Percentiles rank a stretch among this genome's conserved stretches.
phyloP scores from a whole-genome alignment of 2,329 filamentous ascomycete species.

The Aspergillus pseudoglaucus region DNA sequence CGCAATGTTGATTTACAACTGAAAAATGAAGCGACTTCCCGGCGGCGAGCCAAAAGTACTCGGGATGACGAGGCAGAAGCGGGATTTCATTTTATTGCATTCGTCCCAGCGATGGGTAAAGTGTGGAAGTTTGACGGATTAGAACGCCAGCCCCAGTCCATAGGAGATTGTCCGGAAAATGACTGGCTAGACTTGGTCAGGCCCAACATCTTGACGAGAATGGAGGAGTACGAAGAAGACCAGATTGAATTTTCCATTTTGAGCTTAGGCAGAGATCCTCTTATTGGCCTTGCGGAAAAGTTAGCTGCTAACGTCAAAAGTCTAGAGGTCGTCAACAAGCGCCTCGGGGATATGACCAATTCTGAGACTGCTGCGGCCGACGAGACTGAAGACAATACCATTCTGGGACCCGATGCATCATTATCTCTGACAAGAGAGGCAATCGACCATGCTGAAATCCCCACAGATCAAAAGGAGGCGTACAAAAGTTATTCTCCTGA shows the following conservation, averaged over 20 bases:
- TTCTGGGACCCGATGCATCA: constrained; percentile 32
- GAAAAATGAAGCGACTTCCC: constrained; percentile 40
- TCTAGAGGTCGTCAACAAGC: constrained; percentile 34
- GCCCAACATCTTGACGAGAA: constrained; percentile 60
- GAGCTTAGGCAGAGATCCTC: constrained; percentile 63
- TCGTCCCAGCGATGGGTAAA: constrained; percentile 65
- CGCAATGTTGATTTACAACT: constrained; percentile 63
- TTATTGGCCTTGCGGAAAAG: constrained; percentile 42
- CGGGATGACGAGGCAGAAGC: constrained; percentile 51
- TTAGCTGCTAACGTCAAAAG: constrained; percentile 42
- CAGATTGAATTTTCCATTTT: constrained; percentile 71
- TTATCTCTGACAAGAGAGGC: constrained; percentile 24
- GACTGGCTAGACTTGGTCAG: constrained; percentile 64
- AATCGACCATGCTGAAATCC: constrained; percentile 28
- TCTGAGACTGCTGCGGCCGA: constrained; percentile 2
- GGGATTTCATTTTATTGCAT: constrained; percentile 83
- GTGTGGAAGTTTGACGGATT: constrained; percentile 90
- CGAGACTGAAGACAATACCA: constrained; percentile 13
- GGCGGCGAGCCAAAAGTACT: constrained; percentile 28
- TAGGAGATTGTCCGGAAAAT: constrained; percentile 43
- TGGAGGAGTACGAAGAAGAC: constrained; percentile 59
- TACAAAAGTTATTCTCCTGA: constrained; percentile 19
- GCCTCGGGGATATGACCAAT: constrained; percentile 6
- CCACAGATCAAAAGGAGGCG: constrained; percentile 14
- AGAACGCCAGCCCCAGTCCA: constrained; percentile 60